Evolutionary conservation across 2,329 filamentous ascomycete genomes (phyloP).

Genomic region (Aspergillus sp.): DNA sequence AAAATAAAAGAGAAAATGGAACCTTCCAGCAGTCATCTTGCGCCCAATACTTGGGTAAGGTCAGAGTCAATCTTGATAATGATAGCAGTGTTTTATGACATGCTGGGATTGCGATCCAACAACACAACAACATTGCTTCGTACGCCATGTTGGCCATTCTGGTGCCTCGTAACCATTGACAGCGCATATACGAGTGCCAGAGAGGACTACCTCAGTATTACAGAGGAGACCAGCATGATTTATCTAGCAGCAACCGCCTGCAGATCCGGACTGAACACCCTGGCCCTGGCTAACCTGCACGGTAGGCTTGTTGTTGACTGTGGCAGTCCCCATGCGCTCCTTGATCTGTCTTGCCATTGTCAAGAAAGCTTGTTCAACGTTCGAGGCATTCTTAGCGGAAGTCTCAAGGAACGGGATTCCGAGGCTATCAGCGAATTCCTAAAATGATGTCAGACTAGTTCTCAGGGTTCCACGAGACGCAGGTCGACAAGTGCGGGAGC

Average conservation of each 20-base stretch:
- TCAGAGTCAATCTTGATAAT: slow-evolving; percentile 1
- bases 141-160: too few species aligned
- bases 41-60: not conserved
- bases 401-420: slow-evolving; percentile 99
- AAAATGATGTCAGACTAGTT: slow-evolving; percentile 6
- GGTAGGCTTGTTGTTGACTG: slow-evolving; percentile 96
- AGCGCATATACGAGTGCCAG: slow-evolving; percentile 5
- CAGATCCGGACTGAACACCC: slow-evolving; percentile 80
- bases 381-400: slow-evolving; percentile 98
- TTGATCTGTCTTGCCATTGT: slow-evolving; percentile 99
- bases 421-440: slow-evolving; percentile 98
- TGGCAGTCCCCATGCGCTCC: slow-evolving; percentile 96
- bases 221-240: slow-evolving; percentile 8
- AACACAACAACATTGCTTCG: not conserved
- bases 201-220: slow-evolving; percentile 19
- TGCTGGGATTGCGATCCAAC: slow-evolving; percentile 2
- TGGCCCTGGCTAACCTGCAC: slow-evolving; percentile 93
- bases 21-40: slow-evolving; percentile 9
- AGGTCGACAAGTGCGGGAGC: slow-evolving; percentile 4
- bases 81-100: slow-evolving; percentile 3
- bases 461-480: not conserved
- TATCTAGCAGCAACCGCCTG: slow-evolving; percentile 80
- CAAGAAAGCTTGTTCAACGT: slow-evolving; percentile 98
- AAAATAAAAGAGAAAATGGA: slow-evolving; percentile 8
- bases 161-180: too few species aligned